These are phyloP conservation scores for Candida ortonii DNA, from an alignment of 805 yeast genomes.

Conservation along the genomic window DNA sequence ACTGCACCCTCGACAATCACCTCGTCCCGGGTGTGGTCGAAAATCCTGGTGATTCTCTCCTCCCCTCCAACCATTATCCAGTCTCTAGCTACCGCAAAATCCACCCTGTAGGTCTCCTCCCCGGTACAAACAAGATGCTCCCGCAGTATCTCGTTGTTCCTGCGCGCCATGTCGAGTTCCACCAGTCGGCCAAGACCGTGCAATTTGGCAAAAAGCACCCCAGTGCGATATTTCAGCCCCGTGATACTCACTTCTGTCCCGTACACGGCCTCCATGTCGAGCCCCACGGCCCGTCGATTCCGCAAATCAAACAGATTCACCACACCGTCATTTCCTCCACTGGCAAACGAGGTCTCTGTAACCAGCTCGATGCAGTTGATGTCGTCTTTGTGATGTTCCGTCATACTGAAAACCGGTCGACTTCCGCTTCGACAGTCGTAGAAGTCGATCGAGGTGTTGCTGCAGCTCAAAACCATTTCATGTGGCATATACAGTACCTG, in stretches of 20 bases:
- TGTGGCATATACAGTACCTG: conserved; percentile 11
- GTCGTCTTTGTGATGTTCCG: conserved; percentile 17
- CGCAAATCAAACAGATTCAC: conserved; percentile 19
- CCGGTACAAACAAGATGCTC: conserved; percentile 4
- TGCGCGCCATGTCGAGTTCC: conserved; percentile 11
- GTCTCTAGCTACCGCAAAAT: conserved; percentile 10
- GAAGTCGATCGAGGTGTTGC: conserved; percentile 13
- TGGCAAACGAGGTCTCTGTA: conserved; percentile 8
- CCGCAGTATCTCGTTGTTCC: conserved; percentile 11
- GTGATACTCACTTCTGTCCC: conserved; percentile 12
- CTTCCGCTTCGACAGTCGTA: conserved; percentile 13
- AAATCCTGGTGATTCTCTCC: not conserved
- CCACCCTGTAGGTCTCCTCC: conserved; percentile 12
- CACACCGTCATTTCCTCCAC: conserved; percentile 21
- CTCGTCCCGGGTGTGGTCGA: not conserved
- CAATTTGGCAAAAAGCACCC: conserved; percentile 10
- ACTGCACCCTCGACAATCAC: not conserved
- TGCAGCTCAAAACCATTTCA: conserved; percentile 12
- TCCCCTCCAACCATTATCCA: conserved; percentile 8
- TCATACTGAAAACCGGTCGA: conserved; percentile 8
- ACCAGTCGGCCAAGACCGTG: conserved; percentile 13
- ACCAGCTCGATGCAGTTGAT: conserved; percentile 9
- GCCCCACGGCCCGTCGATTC: conserved; percentile 6
- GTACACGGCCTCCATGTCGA: conserved; percentile 17
- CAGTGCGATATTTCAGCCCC: conserved; percentile 9